Percentiles rank a stretch among this genome's conserved stretches.
These are phyloP conservation scores for Pseudoturritis turrita DNA, from an alignment of 345 rosid species.

Conservation along the genomic window DNA sequence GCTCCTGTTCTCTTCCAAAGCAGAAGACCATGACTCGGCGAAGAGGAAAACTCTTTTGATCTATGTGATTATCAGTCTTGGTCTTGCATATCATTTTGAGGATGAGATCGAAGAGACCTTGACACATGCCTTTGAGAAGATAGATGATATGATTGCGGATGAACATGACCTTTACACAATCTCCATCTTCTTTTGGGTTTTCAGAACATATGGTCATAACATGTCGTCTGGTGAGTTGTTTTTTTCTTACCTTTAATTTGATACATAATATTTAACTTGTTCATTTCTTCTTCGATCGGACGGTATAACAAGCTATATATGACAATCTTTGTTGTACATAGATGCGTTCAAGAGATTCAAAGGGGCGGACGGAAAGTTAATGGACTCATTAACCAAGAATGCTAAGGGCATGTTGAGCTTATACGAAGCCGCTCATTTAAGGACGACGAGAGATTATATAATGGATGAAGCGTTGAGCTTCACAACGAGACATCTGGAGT, in stretches of 20 bases:
- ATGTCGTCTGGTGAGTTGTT: not conserved
- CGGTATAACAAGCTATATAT: not conserved
- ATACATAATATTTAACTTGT: not conserved
- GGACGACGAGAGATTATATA: conserved; percentile 25
- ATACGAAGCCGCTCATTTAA: conserved; percentile 36
- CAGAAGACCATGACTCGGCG: not conserved
- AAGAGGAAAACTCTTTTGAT: not conserved
- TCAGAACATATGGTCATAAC: conserved; percentile 2
- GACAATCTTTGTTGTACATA: not conserved
- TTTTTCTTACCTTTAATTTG: not conserved
- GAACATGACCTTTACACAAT: not conserved
- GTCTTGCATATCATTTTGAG: conserved; percentile 9
- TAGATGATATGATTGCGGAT: not conserved
- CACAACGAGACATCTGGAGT: not conserved
- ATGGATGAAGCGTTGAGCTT: conserved; percentile 34
- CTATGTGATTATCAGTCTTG: conserved; percentile 4
- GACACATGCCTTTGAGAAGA: not conserved
- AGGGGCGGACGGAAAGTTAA: conserved; percentile 22
- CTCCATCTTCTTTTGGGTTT: not conserved
- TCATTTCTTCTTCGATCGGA: not conserved
- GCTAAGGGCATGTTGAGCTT: conserved; percentile 33
- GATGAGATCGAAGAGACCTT: not conserved
- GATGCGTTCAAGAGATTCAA: conserved; percentile 35
- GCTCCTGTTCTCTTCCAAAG: not conserved
- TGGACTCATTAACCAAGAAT: not conserved